phyloP scores from a whole-genome alignment of 2,329 filamentous ascomycete genomes.

The Cercospora citrullina region DNA sequence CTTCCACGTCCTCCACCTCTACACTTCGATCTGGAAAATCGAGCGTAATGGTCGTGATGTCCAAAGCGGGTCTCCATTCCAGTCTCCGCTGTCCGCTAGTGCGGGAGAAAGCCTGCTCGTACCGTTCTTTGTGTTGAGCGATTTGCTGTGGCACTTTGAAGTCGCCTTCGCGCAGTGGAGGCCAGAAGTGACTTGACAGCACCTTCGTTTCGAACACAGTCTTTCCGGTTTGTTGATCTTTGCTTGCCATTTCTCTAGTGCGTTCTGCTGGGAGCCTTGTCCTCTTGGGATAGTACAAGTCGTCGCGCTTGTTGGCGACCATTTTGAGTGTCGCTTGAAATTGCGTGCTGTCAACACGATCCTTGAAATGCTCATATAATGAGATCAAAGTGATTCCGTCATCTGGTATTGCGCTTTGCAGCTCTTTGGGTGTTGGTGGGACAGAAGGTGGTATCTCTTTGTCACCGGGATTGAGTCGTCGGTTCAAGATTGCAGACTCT shows the following conservation, averaged over 20 bases:
- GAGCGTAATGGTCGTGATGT: slow-evolving; percentile 71
- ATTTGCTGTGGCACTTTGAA: slow-evolving; percentile 65
- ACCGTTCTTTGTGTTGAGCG: slow-evolving; percentile 63
- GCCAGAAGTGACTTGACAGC: slow-evolving; percentile 92
- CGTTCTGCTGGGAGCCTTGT: slow-evolving; percentile 28
- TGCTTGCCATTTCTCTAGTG: slow-evolving; percentile 6
- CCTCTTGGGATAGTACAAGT: slow-evolving; percentile 36
- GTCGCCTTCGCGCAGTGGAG: slow-evolving; percentile 68
- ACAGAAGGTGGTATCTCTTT: slow-evolving; percentile 19
- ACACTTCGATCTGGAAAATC: slow-evolving; percentile 79
- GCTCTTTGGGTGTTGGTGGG: slow-evolving; percentile 34
- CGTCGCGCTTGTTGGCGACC: slow-evolving; percentile 32
- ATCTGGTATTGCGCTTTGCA: slow-evolving; percentile 39
- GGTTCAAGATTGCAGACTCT: slow-evolving; percentile 69
- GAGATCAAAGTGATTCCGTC: slow-evolving; percentile 40
- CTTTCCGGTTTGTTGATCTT: neutral
- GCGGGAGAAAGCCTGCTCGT: slow-evolving; percentile 72
- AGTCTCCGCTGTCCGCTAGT: slow-evolving; percentile 84
- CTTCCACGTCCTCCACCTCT: slow-evolving; percentile 67
- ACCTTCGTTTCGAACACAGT: slow-evolving; percentile 59
- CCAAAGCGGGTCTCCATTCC: slow-evolving; percentile 81
- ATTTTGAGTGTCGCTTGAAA: slow-evolving; percentile 33
- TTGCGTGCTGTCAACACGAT: slow-evolving; percentile 31
- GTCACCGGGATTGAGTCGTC: slow-evolving; percentile 35
- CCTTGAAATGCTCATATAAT: slow-evolving; percentile 33